Evolutionary conservation across 225 moss, liverwort and hornwort species (phyloP), one percentile per base, ranked within the genome.

Genomic region (Marchantia polymorpha): DNA sequence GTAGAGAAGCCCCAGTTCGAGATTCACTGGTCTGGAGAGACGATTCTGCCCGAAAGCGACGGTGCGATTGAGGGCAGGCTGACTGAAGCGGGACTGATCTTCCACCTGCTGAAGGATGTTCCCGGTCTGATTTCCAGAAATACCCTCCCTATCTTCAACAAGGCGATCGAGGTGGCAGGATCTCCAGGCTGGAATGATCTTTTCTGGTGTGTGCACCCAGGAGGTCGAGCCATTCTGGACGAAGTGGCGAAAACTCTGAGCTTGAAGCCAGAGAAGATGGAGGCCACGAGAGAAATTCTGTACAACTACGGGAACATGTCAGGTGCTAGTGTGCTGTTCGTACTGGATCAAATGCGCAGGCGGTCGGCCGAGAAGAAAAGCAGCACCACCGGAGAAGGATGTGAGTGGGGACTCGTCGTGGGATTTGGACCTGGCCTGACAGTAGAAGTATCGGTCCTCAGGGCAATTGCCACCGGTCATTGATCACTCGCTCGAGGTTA

Each of bases 21-120:
- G 60, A 79, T 82, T n/a, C 75, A 75, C 6, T 83, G 86, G 84
- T 73, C 83, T 0, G 83, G 87, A 12, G 86, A 85, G 74, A 86
- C 79, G 15, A 78, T 83, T 59, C 59, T 86, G 6, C 79, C 83
- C 27, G 76, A 86, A 52, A 86, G 82, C 54, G 75, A 79, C 68
- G 85, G 76, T n/a, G 82, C 85, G 47, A 86, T 86, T 29, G 79
- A 79, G 17, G 85, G 85, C 0, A 69, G 79, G 8, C 52, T 79
- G 30, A 86, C 74, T 27, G 82, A 85, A 75, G 78, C 85, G 4
- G 39, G 39, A 39, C 39, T 39, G 39, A 39, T 39, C 81, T 88
- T 90, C 83, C 90, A 90, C 68, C 78, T 90, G 13, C 80, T 90
- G 82, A 90, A 88, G 78, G 90, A 90, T 58, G 90, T 90, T 25